A percentile compares a stretch with the other conserved stretches of the same genome.
Evolutionary conservation across 73 alveolate genomes (phyloP).

Genomic region (Symbiodinium natans): DNA sequence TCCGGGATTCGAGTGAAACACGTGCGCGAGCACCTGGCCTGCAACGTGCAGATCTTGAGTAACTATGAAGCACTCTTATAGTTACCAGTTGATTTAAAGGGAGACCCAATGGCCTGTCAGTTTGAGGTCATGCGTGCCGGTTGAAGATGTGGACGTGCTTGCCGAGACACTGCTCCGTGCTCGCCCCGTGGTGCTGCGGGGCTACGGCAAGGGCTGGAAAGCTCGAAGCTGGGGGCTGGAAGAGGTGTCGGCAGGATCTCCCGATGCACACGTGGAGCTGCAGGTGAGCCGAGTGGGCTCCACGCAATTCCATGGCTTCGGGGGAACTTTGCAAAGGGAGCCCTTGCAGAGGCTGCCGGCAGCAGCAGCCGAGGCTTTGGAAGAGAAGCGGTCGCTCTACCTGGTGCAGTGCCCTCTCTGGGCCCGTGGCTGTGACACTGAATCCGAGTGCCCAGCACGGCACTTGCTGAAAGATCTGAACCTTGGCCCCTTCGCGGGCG

Average conservation of each 20-base stretch:
- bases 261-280: slow-evolving; percentile 35
- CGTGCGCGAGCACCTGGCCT: neutral
- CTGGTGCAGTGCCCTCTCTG: slow-evolving; percentile 88
- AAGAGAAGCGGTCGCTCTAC: slow-evolving; percentile 22
- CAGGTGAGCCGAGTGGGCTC: slow-evolving; percentile 38
- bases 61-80: no score
- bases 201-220: neutral
- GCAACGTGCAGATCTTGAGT: neutral
- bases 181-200: slow-evolving; percentile 11
- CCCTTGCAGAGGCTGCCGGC: neutral
- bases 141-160: slow-evolving; percentile 13
- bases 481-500: neutral
- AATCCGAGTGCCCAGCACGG: neutral
- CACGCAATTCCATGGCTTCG: slow-evolving; percentile 55
- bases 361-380: neutral
- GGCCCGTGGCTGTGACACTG: slow-evolving; percentile 12
- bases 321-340: slow-evolving; percentile 40
- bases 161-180: slow-evolving; percentile 23
- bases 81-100: no score
- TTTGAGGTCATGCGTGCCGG: slow-evolving; percentile 48
- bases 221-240: neutral
- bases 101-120: no score
- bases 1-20: neutral
- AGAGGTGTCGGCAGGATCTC: neutral
- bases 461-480: neutral